Conservation (phyloP, 169 alveolate species). For the Cryptosporidium ubiquitum region DNA sequence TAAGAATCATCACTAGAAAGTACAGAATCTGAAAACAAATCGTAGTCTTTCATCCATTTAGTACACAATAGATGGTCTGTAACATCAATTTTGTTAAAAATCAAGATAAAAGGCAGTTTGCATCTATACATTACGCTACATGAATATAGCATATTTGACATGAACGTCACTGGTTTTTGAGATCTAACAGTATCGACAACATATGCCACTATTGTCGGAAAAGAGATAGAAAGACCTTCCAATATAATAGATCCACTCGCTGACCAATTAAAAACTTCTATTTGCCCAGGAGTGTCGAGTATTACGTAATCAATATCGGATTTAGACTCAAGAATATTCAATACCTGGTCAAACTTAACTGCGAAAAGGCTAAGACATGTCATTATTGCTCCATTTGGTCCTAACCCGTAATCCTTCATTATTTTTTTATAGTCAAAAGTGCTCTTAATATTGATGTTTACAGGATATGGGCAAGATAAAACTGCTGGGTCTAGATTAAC, state of each 20-base stretch:
- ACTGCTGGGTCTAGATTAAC: constrained; percentile 99
- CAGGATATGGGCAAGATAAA: constrained; percentile 74
- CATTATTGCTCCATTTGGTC: constrained; percentile 99
- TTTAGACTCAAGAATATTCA: constrained; percentile 88
- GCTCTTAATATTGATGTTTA: constrained; percentile 92
- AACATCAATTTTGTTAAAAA: constrained; percentile 95
- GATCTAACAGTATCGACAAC: constrained; percentile 94
- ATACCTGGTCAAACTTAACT: constrained; percentile 94
- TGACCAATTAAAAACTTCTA: constrained; percentile 98
- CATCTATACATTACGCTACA: constrained; percentile 93
- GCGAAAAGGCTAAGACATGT: constrained; percentile 96
- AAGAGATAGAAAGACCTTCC: constrained; percentile 92
- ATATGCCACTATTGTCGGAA: constrained; percentile 88
- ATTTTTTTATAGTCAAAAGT: constrained; percentile 95
- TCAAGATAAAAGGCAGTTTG: constrained; percentile 92
- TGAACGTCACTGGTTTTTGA: constrained; percentile 95
- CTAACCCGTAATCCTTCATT: constrained; percentile 94
- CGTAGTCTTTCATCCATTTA: constrained; percentile 93
- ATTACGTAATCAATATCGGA: constrained; percentile 90
- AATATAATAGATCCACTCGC: constrained; percentile 97
- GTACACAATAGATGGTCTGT: constrained; percentile 83
- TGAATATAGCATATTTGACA: constrained; percentile 98
- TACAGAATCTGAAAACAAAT: constrained; percentile 87
- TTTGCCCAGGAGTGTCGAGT: constrained; percentile 99
- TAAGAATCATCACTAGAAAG: constrained; percentile 87